Evolutionary conservation across 1,284 basidiomycete genomes (phyloP).

Genomic region (Fereydounia khargensis): DNA sequence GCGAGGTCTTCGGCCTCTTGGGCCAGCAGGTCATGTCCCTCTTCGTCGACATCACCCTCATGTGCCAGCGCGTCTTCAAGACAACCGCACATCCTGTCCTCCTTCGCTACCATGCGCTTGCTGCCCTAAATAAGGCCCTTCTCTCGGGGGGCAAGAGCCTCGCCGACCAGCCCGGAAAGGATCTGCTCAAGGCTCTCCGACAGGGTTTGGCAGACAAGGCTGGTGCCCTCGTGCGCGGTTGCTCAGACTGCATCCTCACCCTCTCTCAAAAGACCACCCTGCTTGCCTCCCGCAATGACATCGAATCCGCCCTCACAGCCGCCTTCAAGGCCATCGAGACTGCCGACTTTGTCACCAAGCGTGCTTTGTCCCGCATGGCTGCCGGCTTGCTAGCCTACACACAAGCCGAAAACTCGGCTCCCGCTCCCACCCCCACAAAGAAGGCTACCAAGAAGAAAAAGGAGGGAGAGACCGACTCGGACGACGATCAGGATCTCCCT

Average conservation of each 20-base stretch:
- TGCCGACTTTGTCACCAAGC: slow-evolving; percentile 76
- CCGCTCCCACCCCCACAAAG: slow-evolving; percentile 37
- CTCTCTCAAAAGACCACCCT: slow-evolving; percentile 50
- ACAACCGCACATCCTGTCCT: slow-evolving; percentile 62
- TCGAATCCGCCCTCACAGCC: slow-evolving; percentile 71
- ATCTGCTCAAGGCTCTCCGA: slow-evolving; percentile 80
- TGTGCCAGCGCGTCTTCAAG: slow-evolving; percentile 32
- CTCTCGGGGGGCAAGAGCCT: slow-evolving; percentile 76
- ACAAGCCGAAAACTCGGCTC: slow-evolving; percentile 69
- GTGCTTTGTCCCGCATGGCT: slow-evolving; percentile 73
- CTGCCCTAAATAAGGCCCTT: slow-evolving; percentile 74
- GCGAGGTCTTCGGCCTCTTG: slow-evolving; percentile 78
- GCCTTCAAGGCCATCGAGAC: slow-evolving; percentile 75
- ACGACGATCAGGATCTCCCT: slow-evolving; percentile 62
- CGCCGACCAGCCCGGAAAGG: slow-evolving; percentile 74
- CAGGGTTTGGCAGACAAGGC: slow-evolving; percentile 77
- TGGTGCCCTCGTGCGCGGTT: slow-evolving; percentile 79
- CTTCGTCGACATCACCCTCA: slow-evolving; percentile 71
- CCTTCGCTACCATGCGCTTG: slow-evolving; percentile 77
- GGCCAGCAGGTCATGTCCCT: slow-evolving; percentile 90
- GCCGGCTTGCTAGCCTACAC: slow-evolving; percentile 82
- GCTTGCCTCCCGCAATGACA: slow-evolving; percentile 64
- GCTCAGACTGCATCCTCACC: slow-evolving; percentile 64
- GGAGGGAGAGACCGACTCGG: slow-evolving; percentile 59
- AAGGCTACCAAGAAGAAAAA: slow-evolving; percentile 64